Evolutionary conservation across 306 rosid species (phyloP).

Genomic region (Cyamopsis tetragonoloba): DNA sequence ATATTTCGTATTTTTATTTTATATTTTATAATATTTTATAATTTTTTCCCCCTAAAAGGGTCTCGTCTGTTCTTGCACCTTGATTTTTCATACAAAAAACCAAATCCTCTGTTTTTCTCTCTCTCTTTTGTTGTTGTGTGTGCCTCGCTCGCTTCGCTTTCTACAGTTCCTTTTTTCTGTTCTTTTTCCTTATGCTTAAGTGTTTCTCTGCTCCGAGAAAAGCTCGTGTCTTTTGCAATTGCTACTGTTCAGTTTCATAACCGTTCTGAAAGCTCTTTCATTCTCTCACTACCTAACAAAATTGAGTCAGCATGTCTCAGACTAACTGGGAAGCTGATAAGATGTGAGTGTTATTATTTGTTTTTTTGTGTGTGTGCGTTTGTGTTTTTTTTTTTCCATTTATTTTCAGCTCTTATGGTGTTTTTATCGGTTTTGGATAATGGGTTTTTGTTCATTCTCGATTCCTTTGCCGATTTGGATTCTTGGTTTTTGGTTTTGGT

Average conservation of each 20-base stretch:
- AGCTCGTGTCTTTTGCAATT: conserved; percentile 27
- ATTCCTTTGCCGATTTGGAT: conserved; percentile 43
- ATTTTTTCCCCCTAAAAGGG: too few species aligned
- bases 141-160: conserved; percentile 17
- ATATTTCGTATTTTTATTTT: too few species aligned
- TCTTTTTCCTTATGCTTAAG: conserved; percentile 12
- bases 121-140: too few species aligned
- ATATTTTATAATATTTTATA: too few species aligned
- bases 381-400: too few species aligned
- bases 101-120: not conserved
- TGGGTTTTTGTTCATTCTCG: conserved; percentile 36
- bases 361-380: too few species aligned
- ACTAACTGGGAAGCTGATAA: conserved; percentile 99
- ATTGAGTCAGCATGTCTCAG: conserved; percentile 70
- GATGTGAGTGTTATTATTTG: conserved; percentile 54
- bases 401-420: not conserved
- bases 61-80: conserved; percentile 32
- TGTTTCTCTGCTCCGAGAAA: conserved; percentile 21
- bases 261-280: conserved; percentile 19
- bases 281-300: conserved; percentile 28
- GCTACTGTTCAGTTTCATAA: conserved; percentile 31
- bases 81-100: conserved; percentile 32
- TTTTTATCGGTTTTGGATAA: conserved; percentile 17
- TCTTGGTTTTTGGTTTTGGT: conserved; percentile 9
- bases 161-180: conserved; percentile 20